A percentile compares a stretch with the other conserved stretches of the same genome.
Conservation (phyloP, 1,284 basidiomycete species). For the Malassezia psittaci region DNA sequence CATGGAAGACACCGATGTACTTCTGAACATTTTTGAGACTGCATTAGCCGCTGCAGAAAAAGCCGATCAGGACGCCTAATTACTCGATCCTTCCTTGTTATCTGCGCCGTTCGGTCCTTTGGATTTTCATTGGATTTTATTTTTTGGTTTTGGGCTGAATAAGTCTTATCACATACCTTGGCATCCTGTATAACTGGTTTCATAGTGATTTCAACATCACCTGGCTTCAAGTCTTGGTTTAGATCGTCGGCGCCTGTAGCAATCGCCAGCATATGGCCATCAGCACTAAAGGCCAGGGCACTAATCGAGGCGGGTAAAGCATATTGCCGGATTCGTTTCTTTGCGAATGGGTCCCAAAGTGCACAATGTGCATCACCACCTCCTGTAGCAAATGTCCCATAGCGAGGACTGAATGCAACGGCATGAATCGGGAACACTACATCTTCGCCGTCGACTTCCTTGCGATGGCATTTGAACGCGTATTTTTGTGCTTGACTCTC, state of each 20-base stretch:
- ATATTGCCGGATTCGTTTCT: constrained; percentile 88
- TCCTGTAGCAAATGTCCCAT: constrained; percentile 87
- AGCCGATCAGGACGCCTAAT: constrained; percentile 2
- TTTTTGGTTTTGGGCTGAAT: constrained; percentile 13
- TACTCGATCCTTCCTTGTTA: no score
- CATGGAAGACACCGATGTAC: constrained; percentile 62
- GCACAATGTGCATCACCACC: constrained; percentile 84
- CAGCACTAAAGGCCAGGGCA: constrained; percentile 26
- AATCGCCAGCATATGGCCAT: constrained; percentile 27
- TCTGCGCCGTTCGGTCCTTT: background rate
- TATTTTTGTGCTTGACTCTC: constrained; percentile 74
- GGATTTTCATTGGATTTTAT: background rate
- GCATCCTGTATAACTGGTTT: constrained; percentile 28
- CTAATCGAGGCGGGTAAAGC: constrained; percentile 24
- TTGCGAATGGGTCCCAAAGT: constrained; percentile 92
- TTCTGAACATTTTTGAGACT: constrained; percentile 58
- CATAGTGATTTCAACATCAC: constrained; percentile 20
- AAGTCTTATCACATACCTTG: constrained; percentile 16
- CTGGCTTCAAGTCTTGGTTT: constrained; percentile 15
- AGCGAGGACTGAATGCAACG: constrained; percentile 78
- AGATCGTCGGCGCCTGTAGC: constrained; percentile 34
- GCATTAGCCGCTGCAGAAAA: constrained; percentile 61
- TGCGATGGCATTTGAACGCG: constrained; percentile 94
- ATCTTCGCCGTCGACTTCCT: constrained; percentile 80
- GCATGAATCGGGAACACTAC: constrained; percentile 97